phyloP scores from a whole-genome alignment of 2,329 filamentous ascomycete genomes.

The Colletotrichum sp. region DNA sequence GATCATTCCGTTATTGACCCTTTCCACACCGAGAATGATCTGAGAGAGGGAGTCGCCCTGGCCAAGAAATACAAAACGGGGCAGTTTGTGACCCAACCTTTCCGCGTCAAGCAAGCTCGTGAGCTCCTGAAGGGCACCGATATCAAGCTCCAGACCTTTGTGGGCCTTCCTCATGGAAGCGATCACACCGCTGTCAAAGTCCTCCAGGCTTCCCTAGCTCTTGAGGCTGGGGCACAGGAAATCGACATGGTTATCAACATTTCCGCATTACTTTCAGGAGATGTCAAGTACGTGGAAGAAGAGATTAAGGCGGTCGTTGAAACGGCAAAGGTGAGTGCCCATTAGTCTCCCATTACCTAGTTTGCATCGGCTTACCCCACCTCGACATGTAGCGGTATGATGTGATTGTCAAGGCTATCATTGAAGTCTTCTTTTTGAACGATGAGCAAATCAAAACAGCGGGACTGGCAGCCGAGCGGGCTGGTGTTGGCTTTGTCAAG shows the following conservation, averaged over 20 bases:
- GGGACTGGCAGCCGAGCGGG: conserved; percentile 57
- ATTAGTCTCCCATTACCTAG: conserved; percentile 16
- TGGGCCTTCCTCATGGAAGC: conserved; percentile 67
- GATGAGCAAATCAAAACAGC: conserved; percentile 55
- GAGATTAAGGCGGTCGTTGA: conserved; percentile 59
- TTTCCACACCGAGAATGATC: conserved; percentile 62
- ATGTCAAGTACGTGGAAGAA: conserved; percentile 60
- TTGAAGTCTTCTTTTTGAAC: conserved; percentile 63
- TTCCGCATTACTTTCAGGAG: conserved; percentile 60
- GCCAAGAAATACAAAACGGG: conserved; percentile 54
- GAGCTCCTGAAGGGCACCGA: conserved; percentile 48
- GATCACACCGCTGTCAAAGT: conserved; percentile 59
- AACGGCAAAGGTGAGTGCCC: conserved; percentile 43
- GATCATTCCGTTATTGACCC: conserved; percentile 68
- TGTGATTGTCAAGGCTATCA: conserved; percentile 60
- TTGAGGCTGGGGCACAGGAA: conserved; percentile 53
- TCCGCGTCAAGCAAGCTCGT: conserved; percentile 53
- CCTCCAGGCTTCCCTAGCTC: conserved; percentile 54
- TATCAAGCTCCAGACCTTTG: conserved; percentile 61
- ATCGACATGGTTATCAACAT: conserved; percentile 68
- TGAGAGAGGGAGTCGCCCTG: conserved; percentile 53
- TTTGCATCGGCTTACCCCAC: background rate
- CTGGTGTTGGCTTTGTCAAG: conserved; percentile 63
- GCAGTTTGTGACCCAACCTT: conserved; percentile 65
- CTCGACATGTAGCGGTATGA: background rate